A percentile compares a stretch with the other conserved stretches of the same genome.
Evolutionary conservation across 2,329 filamentous ascomycete genomes (phyloP).

Genomic region (Claviceps maximensis): DNA sequence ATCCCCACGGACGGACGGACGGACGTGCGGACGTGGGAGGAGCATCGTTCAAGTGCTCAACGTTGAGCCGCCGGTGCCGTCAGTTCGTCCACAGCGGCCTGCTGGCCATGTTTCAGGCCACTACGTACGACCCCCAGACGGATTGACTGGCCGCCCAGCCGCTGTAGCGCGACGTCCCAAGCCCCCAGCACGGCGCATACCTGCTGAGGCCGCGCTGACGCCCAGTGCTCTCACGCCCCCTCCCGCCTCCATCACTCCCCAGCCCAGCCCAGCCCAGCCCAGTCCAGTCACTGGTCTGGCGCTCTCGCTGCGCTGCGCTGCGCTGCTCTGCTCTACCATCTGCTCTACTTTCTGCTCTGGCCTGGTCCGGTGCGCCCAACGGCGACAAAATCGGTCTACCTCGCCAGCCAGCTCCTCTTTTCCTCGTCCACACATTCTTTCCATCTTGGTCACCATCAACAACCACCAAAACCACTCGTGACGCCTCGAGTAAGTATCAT

Average conservation of each 20-base stretch:
- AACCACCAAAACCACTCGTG: slow-evolving; percentile 19
- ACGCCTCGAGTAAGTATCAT: slow-evolving; percentile 25
- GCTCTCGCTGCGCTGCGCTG: no score
- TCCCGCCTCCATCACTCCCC: no score
- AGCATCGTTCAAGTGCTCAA: no score
- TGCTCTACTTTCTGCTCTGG: background rate
- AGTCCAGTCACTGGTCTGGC: background rate
- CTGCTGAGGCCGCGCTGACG: background rate
- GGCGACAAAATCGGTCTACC: slow-evolving; percentile 29
- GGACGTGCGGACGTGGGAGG: no score
- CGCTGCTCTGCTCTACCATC: no score
- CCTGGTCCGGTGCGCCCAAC: background rate
- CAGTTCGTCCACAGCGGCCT: background rate
- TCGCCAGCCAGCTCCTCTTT: slow-evolving; percentile 28
- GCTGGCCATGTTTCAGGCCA: background rate
- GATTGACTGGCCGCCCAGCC: background rate
- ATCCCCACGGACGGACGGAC: no score
- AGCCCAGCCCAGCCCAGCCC: background rate
- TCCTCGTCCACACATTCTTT: slow-evolving; percentile 29
- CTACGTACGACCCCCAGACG: background rate
- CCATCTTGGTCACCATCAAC: slow-evolving; percentile 22
- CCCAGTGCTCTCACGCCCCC: no score
- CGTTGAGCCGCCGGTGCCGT: background rate
- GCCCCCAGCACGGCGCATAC: background rate
- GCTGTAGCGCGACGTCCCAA: background rate